Percentiles rank a stretch among this genome's conserved stretches.
Conservation (phyloP, 73 alveolate genomes). For the Paramecium tetraurelia region DNA sequence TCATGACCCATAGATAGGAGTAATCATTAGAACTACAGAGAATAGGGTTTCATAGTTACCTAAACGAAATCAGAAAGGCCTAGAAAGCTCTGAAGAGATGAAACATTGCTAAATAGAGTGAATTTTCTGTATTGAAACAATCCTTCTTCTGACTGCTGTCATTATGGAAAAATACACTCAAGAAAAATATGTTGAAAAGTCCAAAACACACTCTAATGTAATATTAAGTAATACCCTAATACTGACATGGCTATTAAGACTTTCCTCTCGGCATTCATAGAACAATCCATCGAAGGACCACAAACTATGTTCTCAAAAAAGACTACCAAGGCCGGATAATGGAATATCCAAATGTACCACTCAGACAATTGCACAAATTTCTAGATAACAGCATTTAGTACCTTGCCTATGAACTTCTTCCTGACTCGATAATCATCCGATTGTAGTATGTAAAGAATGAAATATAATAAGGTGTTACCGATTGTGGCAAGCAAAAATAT, state of each 20-base stretch:
- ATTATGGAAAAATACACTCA: not conserved
- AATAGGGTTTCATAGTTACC: not conserved
- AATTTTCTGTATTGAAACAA: not conserved
- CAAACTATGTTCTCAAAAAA: not conserved
- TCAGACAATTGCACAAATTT: not conserved
- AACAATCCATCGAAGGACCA: not conserved
- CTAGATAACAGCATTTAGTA: not conserved
- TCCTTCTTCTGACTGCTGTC: not conserved
- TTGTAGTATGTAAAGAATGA: not conserved
- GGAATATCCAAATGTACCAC: not conserved
- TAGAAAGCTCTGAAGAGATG: not conserved
- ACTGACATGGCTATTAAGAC: not conserved
- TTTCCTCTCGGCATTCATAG: not conserved
- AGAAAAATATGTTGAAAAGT: not conserved
- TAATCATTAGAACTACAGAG: not conserved
- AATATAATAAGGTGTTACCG: not conserved
- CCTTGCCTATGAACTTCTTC: conserved; percentile 15
- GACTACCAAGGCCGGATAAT: not conserved
- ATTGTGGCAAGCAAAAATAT: not conserved
- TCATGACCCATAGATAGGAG: not conserved
- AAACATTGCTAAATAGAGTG: not conserved
- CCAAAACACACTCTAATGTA: not conserved
- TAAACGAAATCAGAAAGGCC: not conserved
- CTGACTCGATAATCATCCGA: not conserved
- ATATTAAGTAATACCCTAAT: not conserved